Evolutionary conservation across 495 filamentous ascomycete genomes (phyloP), one percentile per base, ranked within the genome.

Genomic region (Corynascus novoguineensis): DNA sequence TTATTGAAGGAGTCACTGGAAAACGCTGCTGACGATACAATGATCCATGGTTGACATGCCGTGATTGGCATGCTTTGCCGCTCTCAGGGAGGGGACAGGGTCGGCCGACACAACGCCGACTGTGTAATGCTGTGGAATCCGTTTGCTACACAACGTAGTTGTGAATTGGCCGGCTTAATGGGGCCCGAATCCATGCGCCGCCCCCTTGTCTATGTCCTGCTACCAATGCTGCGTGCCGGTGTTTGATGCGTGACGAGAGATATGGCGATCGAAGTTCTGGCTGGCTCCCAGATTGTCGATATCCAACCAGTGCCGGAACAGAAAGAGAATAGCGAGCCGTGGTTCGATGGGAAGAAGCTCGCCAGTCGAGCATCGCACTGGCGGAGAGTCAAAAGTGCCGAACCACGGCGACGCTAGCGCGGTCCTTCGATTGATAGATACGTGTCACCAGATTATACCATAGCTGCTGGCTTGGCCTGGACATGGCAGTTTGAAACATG

Each of bases 101-200:
- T 24, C 42, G 28, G 57, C 8, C n/a, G 24, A 41, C 44, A 47
- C 27, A 45, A 24, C 28, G 28, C 34, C 46, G 29, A 32, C 31
- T 32, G 6, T 32, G 40, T 50, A 44, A 35, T 35, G 3, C 48
- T 45, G 55, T 17, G 42, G 6, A 14, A 28, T 34, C 22, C 22
- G n/a, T n/a, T n/a, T n/a, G n/a, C n/a, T n/a, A n/a, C n/a, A n/a
- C n/a, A n/a, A n/a, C n/a, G n/a, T n/a, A n/a, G n/a, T n/a, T n/a
- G 25, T 38, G 38, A 9, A 34, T 22, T 24, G 51, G 51, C 27
- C 38, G 38, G 50, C 21, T 40, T 52, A 25, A 14, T 24, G 38
- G 11, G 49, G 57, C 49, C n/a, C 57, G 37, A 32, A 42, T 53
- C 31, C 58, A 55, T 48, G 45, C 50, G 55, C 50, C 49, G 52